Percentiles rank a stretch among this genome's conserved stretches.
Conservation (phyloP, 352 stramenopile species). For the Phytopythium ostracodes region DNA sequence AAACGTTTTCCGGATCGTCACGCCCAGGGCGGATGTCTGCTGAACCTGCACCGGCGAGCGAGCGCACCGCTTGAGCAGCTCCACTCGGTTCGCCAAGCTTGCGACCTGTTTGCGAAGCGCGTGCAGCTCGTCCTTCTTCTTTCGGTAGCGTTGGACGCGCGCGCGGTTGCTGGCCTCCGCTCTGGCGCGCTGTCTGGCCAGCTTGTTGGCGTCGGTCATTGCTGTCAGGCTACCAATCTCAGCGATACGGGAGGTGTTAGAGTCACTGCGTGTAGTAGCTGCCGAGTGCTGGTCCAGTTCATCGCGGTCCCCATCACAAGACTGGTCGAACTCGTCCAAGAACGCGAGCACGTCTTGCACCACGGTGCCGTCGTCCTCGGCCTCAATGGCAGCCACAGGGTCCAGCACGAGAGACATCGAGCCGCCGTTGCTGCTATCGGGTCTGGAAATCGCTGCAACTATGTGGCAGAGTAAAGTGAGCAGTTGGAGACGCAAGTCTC, state of each 20-base stretch:
- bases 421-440: neutral
- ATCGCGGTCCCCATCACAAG: neutral
- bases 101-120: neutral
- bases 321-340: conserved; percentile 2
- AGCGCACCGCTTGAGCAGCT: neutral
- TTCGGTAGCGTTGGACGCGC: neutral
- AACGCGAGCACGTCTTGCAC: conserved; percentile 1
- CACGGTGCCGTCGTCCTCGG: neutral
- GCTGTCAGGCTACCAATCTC: neutral
- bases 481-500: too few species aligned
- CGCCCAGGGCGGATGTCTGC: neutral
- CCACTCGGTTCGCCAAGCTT: neutral
- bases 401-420: neutral
- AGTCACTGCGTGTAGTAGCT: neutral
- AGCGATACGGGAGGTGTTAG: neutral
- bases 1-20: neutral
- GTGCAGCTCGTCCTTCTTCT: conserved; percentile 1
- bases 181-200: neutral
- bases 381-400: neutral
- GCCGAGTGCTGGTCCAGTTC: neutral
- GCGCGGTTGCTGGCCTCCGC: conserved; percentile 1
- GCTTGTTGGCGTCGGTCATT: neutral
- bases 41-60: neutral
- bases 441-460: too few species aligned
- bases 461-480: too few species aligned